Conservation (phyloP, 2,329 filamentous ascomycete species). For the Phaeosphaeriaceae sp. region DNA sequence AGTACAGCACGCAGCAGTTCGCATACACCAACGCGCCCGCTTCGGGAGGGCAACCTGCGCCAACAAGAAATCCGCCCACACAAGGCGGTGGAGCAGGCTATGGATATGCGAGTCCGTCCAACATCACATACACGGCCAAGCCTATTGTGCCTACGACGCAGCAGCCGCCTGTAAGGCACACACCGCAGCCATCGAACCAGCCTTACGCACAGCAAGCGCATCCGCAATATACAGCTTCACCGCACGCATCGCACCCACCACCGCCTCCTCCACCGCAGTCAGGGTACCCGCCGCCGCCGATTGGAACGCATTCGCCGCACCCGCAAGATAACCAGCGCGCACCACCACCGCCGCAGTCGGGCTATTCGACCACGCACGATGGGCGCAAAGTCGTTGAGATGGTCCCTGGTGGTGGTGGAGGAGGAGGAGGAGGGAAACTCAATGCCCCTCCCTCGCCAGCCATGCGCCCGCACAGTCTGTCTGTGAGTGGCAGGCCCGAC, state of each 20-base stretch:
- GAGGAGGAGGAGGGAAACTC: constrained; percentile 29
- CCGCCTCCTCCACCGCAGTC: constrained; percentile 27
- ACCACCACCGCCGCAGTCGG: constrained; percentile 19
- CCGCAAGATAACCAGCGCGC: constrained; percentile 32
- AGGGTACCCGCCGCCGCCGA: constrained; percentile 42
- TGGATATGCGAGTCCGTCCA: constrained; percentile 50
- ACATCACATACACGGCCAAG: constrained; percentile 54
- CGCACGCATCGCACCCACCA: constrained; percentile 21
- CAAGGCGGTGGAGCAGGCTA: constrained; percentile 32
- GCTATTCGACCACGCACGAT: constrained; percentile 27
- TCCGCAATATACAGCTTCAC: constrained; percentile 26
- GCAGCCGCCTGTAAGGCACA: constrained; percentile 37
- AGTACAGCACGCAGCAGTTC: constrained; percentile 41
- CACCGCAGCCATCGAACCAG: constrained; percentile 29
- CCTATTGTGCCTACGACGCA: constrained; percentile 37
- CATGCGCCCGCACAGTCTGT: constrained; percentile 42
- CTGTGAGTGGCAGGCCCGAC: constrained; percentile 36
- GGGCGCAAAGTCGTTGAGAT: constrained; percentile 52
- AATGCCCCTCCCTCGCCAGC: constrained; percentile 43
- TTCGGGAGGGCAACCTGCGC: constrained; percentile 28
- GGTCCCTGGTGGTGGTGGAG: constrained; percentile 48
- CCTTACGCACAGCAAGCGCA: constrained; percentile 26
- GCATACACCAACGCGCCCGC: constrained; percentile 39
- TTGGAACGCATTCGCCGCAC: constrained; percentile 35
- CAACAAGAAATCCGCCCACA: constrained; percentile 27